Base-by-base conservation (phyloP, 495 filamentous ascomycete genomes). In the Chaetomium tenue region DNA sequence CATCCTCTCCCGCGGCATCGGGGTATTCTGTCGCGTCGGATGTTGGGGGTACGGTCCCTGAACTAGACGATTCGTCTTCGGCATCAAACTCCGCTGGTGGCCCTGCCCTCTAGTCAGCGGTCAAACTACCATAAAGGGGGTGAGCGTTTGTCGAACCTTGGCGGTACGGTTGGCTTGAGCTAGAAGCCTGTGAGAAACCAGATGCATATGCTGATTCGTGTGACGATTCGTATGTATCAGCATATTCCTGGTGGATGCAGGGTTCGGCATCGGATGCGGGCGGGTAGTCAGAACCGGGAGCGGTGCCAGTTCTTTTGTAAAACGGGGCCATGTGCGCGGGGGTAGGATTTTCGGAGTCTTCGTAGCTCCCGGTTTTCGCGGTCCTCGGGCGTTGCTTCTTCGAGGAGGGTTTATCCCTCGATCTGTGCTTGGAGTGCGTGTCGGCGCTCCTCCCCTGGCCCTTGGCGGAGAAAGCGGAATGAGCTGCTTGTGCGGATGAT, bases 401-500 rank as follows among this genome's bases (percentile, higher is more conserved):
- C 7, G 50, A 30, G 60, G 60, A 64, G 55, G 11, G 63, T 50
- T 64, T 65, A 22, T 48, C 61, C 25, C 26, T 54, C 23, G 61
- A 16, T 23, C n/a, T 55, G 11, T 48, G 50, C 30, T 57, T 64
- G 16, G 53, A 6, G 1, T 55, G 11, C 23, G 25, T 15, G 8
- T 65, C 58, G 9, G 37, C 20, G 7, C 25, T 6, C 39, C 47
- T 69, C 9, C 33, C 44, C 30, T 63, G 66, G 18, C 57, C 39
- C 20, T 57, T 70, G 11, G 30, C 30, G 4, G 58, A 18, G 3
- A 23, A 37, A 13, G 53, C 28, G 26, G 44, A 23, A 26, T 61
- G 54, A 13, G 25, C 52, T 23, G 25, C 52, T 22, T 62, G 60
- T 12, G 12, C 20, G 40, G 48, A 20, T 0, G 20, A 51, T 15